Evolutionary conservation across 225 moss, liverwort and hornwort species (phyloP).

Genomic region (Physcomitrium patens): DNA sequence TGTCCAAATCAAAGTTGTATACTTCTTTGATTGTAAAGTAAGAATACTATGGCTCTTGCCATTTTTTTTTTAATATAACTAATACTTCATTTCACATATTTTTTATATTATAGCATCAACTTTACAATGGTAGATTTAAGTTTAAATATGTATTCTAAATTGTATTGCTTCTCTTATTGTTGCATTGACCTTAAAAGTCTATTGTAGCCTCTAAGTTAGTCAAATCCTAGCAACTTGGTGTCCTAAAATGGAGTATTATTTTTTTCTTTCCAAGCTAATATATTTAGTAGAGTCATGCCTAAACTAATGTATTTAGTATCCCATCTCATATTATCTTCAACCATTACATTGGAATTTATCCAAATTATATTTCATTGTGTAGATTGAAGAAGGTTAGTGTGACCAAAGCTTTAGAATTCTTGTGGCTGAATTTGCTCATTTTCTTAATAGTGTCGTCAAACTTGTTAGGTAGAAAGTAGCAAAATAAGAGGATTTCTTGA

Average conservation of each 20-base stretch:
- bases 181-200: conserved; percentile 5
- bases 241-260: too few relatives aligned
- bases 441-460: conserved; percentile 78
- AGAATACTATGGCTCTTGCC: conserved; percentile 18
- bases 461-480: conserved; percentile 89
- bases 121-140: conserved; percentile 7
- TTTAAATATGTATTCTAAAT: conserved; percentile 9
- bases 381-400: conserved; percentile 94
- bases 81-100: neutral
- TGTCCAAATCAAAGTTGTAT: conserved; percentile 51
- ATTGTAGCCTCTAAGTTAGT: too few relatives aligned
- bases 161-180: neutral
- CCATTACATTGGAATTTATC: neutral
- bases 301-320: neutral
- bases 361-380: conserved; percentile 23
- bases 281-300: too few relatives aligned
- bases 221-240: too few relatives aligned
- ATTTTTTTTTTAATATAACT: neutral
- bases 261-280: too few relatives aligned
- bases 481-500: conserved; percentile 89
- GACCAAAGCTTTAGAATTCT: conserved; percentile 99
- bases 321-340: neutral
- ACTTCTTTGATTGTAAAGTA: conserved; percentile 95
- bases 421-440: conserved; percentile 93
- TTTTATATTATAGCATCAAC: neutral